phyloP scores from a whole-genome alignment of 2,329 filamentous ascomycete genomes.

The Nemania sp. region DNA sequence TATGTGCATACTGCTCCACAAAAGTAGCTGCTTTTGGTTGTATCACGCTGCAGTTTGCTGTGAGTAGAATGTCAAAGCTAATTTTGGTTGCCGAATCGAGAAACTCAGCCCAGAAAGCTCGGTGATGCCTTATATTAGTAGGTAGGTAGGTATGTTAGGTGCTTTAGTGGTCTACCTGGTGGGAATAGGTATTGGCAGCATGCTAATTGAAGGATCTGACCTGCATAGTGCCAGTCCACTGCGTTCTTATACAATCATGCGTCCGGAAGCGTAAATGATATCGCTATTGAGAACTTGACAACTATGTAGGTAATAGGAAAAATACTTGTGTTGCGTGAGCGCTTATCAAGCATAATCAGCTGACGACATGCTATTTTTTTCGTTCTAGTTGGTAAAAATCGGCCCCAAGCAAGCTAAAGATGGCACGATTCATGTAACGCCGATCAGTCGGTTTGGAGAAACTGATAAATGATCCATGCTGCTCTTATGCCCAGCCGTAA shows the following conservation, averaged over 20 bases:
- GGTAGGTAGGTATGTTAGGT: background rate
- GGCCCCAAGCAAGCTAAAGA: constrained; percentile 31
- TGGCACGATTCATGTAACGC: constrained; percentile 41
- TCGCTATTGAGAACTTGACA: too few species aligned
- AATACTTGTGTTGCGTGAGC: background rate
- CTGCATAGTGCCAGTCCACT: background rate
- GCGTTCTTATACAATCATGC: background rate
- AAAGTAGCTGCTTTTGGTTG: background rate
- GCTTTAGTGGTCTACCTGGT: too few species aligned
- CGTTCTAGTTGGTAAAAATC: background rate
- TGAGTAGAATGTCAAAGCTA: background rate
- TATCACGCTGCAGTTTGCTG: background rate
- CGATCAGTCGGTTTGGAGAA: constrained; percentile 32
- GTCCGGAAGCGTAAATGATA: too few species aligned
- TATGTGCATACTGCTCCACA: background rate
- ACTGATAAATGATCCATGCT: constrained; percentile 5
- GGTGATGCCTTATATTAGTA: background rate
- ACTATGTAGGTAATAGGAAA: too few species aligned
- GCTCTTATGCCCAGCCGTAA: background rate
- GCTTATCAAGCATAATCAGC: constrained; percentile 23
- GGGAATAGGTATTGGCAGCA: background rate
- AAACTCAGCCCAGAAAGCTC: background rate
- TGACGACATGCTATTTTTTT: constrained; percentile 23
- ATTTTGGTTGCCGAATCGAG: constrained; percentile 1
- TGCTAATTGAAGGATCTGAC: constrained; percentile 1